Conservation (phyloP, 495 filamentous ascomycete genomes). For the Lasiosphaeris hirsuta region DNA sequence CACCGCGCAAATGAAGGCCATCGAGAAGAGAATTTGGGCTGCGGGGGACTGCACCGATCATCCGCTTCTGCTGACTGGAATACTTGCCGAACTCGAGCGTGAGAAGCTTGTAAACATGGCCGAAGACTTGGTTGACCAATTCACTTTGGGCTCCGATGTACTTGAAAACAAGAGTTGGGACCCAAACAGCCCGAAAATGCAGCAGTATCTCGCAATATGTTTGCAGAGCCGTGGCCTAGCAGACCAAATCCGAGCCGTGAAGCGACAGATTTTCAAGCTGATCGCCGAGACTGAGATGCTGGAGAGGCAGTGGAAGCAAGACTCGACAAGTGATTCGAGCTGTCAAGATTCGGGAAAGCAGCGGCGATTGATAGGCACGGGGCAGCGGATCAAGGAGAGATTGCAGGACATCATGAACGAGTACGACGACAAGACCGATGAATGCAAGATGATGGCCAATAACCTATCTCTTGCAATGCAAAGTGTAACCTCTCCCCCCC, state of each 20-base stretch:
- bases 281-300: neutral
- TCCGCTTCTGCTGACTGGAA: neutral
- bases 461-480: constrained; percentile 14
- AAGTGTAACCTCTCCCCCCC: neutral
- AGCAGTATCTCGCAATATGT: constrained; percentile 5
- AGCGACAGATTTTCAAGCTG: constrained; percentile 9
- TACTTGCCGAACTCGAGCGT: constrained; percentile 9
- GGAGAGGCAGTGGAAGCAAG: neutral
- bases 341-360: no score
- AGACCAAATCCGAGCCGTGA: constrained; percentile 10
- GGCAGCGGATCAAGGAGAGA: neutral
- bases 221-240: constrained; percentile 1
- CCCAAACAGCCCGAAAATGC: constrained; percentile 3
- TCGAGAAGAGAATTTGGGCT: neutral
- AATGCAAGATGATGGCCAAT: constrained; percentile 14
- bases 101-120: constrained; percentile 4
- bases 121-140: constrained; percentile 11
- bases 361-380: neutral
- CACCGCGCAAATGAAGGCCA: neutral
- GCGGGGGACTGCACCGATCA: neutral
- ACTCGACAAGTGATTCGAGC: no score
- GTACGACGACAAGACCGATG: constrained; percentile 18
- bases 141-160: constrained; percentile 5
- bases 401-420: constrained; percentile 5
- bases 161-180: constrained; percentile 7